Conservation (phyloP, 2,329 filamentous ascomycete genomes). For the Ophiostoma sp. region DNA sequence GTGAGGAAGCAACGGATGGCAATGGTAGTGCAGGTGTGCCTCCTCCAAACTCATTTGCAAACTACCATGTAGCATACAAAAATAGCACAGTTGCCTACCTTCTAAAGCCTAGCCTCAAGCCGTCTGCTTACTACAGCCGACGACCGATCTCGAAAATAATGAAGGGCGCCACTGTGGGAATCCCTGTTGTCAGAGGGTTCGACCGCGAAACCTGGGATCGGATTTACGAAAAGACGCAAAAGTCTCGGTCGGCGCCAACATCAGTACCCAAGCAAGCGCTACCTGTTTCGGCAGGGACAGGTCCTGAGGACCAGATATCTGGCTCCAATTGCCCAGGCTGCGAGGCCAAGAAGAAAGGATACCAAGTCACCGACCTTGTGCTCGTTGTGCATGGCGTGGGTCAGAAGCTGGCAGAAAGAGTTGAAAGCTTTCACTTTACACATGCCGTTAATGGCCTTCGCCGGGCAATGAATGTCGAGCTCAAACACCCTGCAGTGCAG, state of each 20-base stretch:
- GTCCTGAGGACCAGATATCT: background rate
- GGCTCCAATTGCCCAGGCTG: constrained; percentile 51
- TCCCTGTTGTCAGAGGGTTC: constrained; percentile 86
- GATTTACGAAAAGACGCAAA: constrained; percentile 47
- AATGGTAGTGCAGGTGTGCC: constrained; percentile 34
- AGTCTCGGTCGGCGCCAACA: constrained; percentile 29
- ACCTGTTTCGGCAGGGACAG: background rate
- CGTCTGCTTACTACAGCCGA: constrained; percentile 78
- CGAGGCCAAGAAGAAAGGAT: constrained; percentile 56
- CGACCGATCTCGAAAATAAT: constrained; percentile 77
- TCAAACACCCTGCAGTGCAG: constrained; percentile 68
- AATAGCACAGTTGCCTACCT: constrained; percentile 73
- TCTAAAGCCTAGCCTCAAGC: constrained; percentile 76
- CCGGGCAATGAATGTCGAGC: constrained; percentile 77
- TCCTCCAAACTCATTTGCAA: constrained; percentile 53
- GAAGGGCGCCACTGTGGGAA: constrained; percentile 75
- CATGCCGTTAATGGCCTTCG: constrained; percentile 91
- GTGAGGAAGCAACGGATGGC: no score
- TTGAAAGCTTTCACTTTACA: constrained; percentile 96
- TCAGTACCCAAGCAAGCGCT: background rate
- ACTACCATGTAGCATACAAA: constrained; percentile 82
- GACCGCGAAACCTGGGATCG: constrained; percentile 71
- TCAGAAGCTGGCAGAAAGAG: constrained; percentile 88
- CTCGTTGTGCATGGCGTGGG: constrained; percentile 94
- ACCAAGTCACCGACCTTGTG: constrained; percentile 77